Conservation (phyloP, 2,329 filamentous ascomycete genomes). For the Pseudogymnoascus sp. region DNA sequence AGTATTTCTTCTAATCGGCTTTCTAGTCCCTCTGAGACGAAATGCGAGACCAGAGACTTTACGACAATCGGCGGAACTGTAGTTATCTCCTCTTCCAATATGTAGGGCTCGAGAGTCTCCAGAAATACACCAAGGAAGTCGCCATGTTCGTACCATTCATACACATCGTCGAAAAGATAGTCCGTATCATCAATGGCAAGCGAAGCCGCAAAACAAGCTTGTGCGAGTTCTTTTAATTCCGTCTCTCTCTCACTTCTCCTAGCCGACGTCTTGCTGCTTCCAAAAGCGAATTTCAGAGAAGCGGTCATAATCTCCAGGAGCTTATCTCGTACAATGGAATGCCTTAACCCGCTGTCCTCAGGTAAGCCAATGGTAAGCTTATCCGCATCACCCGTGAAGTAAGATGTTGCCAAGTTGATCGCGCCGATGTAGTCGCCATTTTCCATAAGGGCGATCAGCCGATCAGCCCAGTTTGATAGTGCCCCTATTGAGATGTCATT, state of each 20-base stretch:
- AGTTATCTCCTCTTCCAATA: conserved; percentile 70
- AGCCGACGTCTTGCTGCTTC: conserved; percentile 49
- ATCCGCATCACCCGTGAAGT: conserved; percentile 86
- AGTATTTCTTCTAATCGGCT: conserved; percentile 85
- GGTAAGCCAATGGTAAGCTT: conserved; percentile 91
- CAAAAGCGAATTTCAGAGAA: conserved; percentile 83
- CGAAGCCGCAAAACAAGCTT: conserved; percentile 78
- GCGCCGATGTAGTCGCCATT: conserved; percentile 92
- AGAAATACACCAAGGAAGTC: conserved; percentile 71
- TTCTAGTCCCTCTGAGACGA: conserved; percentile 67
- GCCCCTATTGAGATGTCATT: conserved; percentile 87
- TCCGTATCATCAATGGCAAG: conserved; percentile 69
- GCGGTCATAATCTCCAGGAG: conserved; percentile 89
- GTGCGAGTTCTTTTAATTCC: conserved; percentile 70
- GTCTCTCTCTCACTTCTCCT: conserved; percentile 37
- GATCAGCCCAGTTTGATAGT: conserved; percentile 94
- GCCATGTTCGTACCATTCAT: conserved; percentile 79
- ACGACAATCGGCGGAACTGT: conserved; percentile 75
- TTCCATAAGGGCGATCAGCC: conserved; percentile 89
- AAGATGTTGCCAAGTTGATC: conserved; percentile 82
- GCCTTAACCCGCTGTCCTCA: conserved; percentile 68
- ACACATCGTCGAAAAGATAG: conserved; percentile 87
- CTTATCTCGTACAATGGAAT: conserved; percentile 79
- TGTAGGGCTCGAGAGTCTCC: conserved; percentile 80
- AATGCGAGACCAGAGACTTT: conserved; percentile 79